These are phyloP conservation scores for Globisporangium barbulae DNA, from an alignment of 352 stramenopile genomes.

Conservation along the genomic window DNA sequence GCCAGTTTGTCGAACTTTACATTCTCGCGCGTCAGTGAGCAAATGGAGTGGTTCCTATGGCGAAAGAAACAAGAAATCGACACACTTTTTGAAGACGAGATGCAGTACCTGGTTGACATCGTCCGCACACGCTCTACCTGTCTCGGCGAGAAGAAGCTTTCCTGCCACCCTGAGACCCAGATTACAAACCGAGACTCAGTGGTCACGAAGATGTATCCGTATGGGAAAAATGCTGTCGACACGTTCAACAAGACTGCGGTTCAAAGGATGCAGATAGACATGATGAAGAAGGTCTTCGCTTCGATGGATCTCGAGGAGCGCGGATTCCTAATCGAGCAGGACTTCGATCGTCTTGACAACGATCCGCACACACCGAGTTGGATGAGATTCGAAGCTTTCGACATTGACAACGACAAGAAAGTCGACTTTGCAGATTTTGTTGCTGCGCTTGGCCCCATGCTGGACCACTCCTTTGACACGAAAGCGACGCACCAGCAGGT, in stretches of 20 bases:
- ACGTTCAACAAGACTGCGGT: slow-evolving; percentile 43
- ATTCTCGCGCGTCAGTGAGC: slow-evolving; percentile 54
- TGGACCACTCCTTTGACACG: slow-evolving; percentile 54
- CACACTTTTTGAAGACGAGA: slow-evolving; percentile 51
- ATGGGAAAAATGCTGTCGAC: slow-evolving; percentile 50
- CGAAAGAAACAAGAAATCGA: slow-evolving; percentile 71
- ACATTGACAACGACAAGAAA: slow-evolving; percentile 44
- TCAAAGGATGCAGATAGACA: slow-evolving; percentile 43
- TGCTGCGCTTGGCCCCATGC: slow-evolving; percentile 38
- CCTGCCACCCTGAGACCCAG: not conserved
- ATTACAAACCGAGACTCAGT: not conserved
- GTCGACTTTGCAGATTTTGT: slow-evolving; percentile 60
- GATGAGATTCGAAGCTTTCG: slow-evolving; percentile 46
- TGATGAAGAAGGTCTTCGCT: slow-evolving; percentile 42
- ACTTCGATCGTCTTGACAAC: slow-evolving; percentile 22
- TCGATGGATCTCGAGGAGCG: slow-evolving; percentile 33
- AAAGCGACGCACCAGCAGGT: not conserved
- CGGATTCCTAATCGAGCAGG: slow-evolving; percentile 30
- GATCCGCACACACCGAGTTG: slow-evolving; percentile 26
- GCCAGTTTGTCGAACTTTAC: slow-evolving; percentile 57
- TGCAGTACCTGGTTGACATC: slow-evolving; percentile 47
- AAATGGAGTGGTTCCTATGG: slow-evolving; percentile 81
- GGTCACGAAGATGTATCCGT: slow-evolving; percentile 56
- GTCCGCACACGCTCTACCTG: slow-evolving; percentile 9
- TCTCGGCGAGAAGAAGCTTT: not conserved